Base-by-base conservation (phyloP, 1,284 basidiomycete genomes). In the Malassezia yamatoensis region DNA sequence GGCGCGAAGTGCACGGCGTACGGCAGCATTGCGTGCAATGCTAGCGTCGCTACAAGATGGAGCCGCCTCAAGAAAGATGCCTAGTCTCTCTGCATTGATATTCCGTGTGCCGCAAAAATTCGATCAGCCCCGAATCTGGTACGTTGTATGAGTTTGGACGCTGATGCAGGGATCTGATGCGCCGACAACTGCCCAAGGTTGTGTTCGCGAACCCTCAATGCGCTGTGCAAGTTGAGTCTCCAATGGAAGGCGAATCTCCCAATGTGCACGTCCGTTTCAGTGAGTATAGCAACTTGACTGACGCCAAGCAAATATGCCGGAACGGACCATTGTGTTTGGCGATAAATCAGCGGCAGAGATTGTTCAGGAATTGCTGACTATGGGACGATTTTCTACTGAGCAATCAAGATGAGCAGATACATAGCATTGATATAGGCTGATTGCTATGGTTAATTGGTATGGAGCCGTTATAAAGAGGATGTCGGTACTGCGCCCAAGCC, bases 121-220 rank as follows among this genome's bases (percentile, higher is more conserved):
- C 32, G 16, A 39, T 16, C 16, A 43, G 8, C 21, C 18, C 40
- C 50, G 55, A 21, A n/a, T 39, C 18, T 58, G 55, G 55, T 57
- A 41, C 32, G 54, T n/a, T 43, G 18, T 20, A 16, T 10, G 33
- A n/a, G 18, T 24, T 4, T 29, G 24, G 24, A 29, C 24, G 21
- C 39, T 41, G 13, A 41, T 21, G 12, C 53, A 57, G 54, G 54
- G 32, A 46, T 20, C 38, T 58, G 8, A 46, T 58, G 39, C 55
- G 55, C 38, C 18, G 36, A 13, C 50, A 53, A 21, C 40, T 58
- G 15, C 55, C 55, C 15, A 51, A 44, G 3, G 21, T 58, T 16
- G 55, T 53, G 40, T 58, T 52, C 33, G 50, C 50, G 21, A 58
- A 58, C 41, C 55, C 55, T 2, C 37, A 32, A 33, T 36, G 52